Base-by-base conservation (phyloP, 495 filamentous ascomycete species). In the Aspergillus campestris region DNA sequence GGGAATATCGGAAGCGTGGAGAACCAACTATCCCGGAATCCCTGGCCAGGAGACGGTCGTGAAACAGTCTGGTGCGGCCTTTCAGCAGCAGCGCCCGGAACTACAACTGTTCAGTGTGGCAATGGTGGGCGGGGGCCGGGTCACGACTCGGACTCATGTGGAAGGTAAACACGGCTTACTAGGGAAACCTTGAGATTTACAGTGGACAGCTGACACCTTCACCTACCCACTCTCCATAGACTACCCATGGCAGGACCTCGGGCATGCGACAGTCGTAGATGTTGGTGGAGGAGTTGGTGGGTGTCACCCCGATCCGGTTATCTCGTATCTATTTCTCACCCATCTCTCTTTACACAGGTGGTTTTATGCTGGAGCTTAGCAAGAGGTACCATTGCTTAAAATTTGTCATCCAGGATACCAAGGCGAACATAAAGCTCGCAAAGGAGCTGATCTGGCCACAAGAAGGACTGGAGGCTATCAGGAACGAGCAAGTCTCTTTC, bases 271-370 rank as follows among this genome's bases (percentile, higher is more conserved):
- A 7, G 44, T 72, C 6, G 64, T 70, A 2, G 67, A 72, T 45
- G 62, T 72, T 6, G 69, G 69, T 4, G 64, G 65, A 0, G 63
- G 66, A 24, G 51, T 66, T n/a, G n/a, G n/a, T n/a, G n/a, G n/a
- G n/a, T n/a, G n/a, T n/a, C n/a, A n/a, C n/a, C n/a, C n/a, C n/a
- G n/a, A n/a, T n/a, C n/a, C n/a, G n/a, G n/a, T n/a, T n/a, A n/a
- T n/a, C n/a, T n/a, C n/a, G n/a, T n/a, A n/a, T n/a, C n/a, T n/a
- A n/a, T n/a, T n/a, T n/a, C n/a, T n/a, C n/a, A n/a, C n/a, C n/a
- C n/a, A n/a, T n/a, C n/a, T n/a, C n/a, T n/a, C n/a, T n/a, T n/a
- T n/a, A n/a, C n/a, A n/a, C n/a, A 14, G 69, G 69, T 53, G 44
- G 36, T 39, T 54, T 40, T 38, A n/a, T 24, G 9, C 29, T 51